Evolutionary conservation across 257 asterid genomes (phyloP), one percentile per base, ranked within the genome.

Genomic region (Sherardia arvensis): DNA sequence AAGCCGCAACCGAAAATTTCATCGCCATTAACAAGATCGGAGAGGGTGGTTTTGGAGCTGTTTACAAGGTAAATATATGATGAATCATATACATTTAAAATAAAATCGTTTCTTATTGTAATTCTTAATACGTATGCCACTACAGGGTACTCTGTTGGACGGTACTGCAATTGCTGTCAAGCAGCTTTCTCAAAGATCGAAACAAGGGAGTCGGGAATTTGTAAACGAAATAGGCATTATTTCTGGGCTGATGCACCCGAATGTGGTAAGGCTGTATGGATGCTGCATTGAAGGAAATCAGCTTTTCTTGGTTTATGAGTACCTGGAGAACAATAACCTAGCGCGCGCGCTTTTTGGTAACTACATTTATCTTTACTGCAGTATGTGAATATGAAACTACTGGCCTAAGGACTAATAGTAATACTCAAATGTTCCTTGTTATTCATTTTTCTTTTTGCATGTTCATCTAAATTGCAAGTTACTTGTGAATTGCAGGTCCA

Each of bases 31-130:
- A 86, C 74, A 81, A 80, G 69, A 77, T 86, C 38, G 88, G 94
- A 21, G 87, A 86, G 76, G 90, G 94, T 59, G 90, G 94, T 62
- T 86, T 86, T 67, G 94, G 94, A 36, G 66, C 77, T 21, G 94
- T 83, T 58, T 86, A 76, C 73, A 83, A 79, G 85, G 94, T 81
- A 77, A 23, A 40, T 47, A 29, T n/a, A 12, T n/a, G n/a, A n/a
- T 2, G 26, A 55, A 11, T 29, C 27, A 53, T 33, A 3, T 4
- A 10, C 26, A 45, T 67, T 49, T 56, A 26, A 28, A 1, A 26
- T 28, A 27, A 18, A 4, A 27, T 5, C n/a, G 25, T 58, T 8
- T n/a, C n/a, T 15, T 6, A 33, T n/a, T 32, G 1, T 18, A 59
- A n/a, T 59, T 55, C 34, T 26, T 8, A 26, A 25, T 11, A 6